These are phyloP conservation scores for Daldinia eschscholtzii DNA, from an alignment of 2,329 filamentous ascomycete species.

Conservation along the genomic window DNA sequence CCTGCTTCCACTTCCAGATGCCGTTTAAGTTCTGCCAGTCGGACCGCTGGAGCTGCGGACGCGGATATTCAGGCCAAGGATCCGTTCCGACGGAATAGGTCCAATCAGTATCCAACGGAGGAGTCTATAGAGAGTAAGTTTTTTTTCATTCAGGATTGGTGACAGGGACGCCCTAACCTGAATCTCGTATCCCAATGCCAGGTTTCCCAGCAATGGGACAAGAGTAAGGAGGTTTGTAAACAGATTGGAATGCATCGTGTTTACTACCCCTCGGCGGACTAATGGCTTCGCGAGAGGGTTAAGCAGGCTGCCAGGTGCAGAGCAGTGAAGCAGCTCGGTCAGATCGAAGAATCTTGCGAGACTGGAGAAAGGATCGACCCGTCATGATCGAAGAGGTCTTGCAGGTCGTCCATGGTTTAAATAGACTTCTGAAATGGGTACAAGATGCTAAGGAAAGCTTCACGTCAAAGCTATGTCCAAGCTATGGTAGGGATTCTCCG, in stretches of 20 bases:
- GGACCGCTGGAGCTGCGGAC: conserved; percentile 67
- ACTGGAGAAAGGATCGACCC: conserved; percentile 28
- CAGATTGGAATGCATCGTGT: conserved; percentile 34
- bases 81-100: conserved; percentile 64
- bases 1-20: conserved; percentile 66
- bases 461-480: conserved; percentile 34
- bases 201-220: conserved; percentile 31
- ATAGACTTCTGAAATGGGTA: conserved; percentile 32
- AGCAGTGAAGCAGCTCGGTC: conserved; percentile 14
- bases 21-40: conserved; percentile 70
- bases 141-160: neutral
- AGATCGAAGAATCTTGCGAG: conserved; percentile 21
- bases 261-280: conserved; percentile 27
- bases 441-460: conserved; percentile 25
- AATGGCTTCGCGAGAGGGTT: conserved; percentile 16
- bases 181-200: conserved; percentile 43
- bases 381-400: conserved; percentile 6
- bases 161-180: conserved; percentile 32
- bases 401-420: conserved; percentile 28
- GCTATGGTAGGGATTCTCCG: conserved; percentile 42
- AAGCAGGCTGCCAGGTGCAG: conserved; percentile 21
- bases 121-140: conserved; percentile 55
- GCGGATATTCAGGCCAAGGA: conserved; percentile 70
- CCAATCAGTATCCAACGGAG: conserved; percentile 65
- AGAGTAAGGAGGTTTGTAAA: conserved; percentile 36